Base-by-base conservation (phyloP, 306 rosid species). In the Acmispon strigosus region DNA sequence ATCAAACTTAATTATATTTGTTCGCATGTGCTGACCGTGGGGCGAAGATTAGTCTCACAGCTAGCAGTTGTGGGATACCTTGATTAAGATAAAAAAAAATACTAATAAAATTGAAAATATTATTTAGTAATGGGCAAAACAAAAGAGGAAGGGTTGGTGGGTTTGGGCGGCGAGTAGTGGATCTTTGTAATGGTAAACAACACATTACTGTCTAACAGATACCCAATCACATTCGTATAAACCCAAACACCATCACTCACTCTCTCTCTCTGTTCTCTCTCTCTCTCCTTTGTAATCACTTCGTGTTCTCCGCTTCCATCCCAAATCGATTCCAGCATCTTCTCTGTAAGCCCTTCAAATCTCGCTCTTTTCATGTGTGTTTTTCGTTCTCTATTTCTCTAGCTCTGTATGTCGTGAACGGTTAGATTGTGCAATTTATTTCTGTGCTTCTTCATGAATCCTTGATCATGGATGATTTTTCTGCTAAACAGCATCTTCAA, bases 221-320 rank as follows among this genome's bases (percentile, higher is more conserved):
- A 14, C 75, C 17, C 76, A 43, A n/a, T 29, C 50, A 29, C 76
- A 43, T 8, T 29, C 50, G 15, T 12, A 58, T 20, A 34, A 16
- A 32, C 54, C 18, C 14, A 2, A n/a, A 10, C 2, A 1, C 16
- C 58, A 2, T 44, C 39, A 0, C 52, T 5, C n/a, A 50, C 19
- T 6, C 47, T 6, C 24, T 41, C 18, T 4, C 43, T n/a, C 13
- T n/a, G n/a, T n/a, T n/a, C n/a, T 61, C 19, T 6, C 47, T 6
- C 24, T 41, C 18, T 4, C 43, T n/a, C 13, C 1, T 6, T 6
- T 11, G 16, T 19, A 9, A 6, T 45, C 58, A 51, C 76, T 15
- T 75, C 65, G 80, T 17, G 4, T 22, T 69, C 71, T 62, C 80
- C 80, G 83, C 83, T 54, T 52, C 42, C 62, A 17, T 2, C 63